phyloP scores from a whole-genome alignment of 202 grass and related monocot genomes.

The Carex sylvatica region DNA sequence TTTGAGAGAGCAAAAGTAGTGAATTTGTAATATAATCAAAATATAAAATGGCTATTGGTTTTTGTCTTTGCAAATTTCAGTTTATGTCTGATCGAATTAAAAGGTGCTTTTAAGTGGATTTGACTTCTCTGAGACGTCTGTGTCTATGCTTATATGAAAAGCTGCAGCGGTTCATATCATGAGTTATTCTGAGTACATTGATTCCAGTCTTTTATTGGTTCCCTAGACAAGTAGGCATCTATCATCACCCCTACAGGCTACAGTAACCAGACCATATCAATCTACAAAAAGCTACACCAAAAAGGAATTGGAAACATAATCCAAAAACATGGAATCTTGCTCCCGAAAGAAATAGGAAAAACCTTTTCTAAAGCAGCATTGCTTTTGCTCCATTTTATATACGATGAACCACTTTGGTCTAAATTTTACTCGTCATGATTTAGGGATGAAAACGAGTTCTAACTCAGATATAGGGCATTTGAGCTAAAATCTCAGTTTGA shows the following conservation, averaged over 20 bases:
- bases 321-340: not conserved
- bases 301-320: slow-evolving; percentile 1
- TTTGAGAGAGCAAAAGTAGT: no score
- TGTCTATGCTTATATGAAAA: not conserved
- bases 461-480: no score
- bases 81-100: not conserved
- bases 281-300: not conserved
- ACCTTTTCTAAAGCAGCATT: not conserved
- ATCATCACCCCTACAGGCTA: slow-evolving; percentile 9
- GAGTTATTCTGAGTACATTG: slow-evolving; percentile 18
- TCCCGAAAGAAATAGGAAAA: not conserved
- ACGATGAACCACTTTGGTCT: not conserved
- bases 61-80: not conserved
- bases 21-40: no score
- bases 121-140: slow-evolving; percentile 20
- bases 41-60: not conserved
- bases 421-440: not conserved
- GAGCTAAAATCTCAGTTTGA: no score
- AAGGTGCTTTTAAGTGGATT: slow-evolving; percentile 11
- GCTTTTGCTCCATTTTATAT: not conserved
- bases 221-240: slow-evolving; percentile 14
- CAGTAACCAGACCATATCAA: slow-evolving; percentile 2
- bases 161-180: slow-evolving; percentile 19
- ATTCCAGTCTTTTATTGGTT: slow-evolving; percentile 25
- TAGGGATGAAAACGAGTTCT: no score